Conservation (phyloP, 2,329 filamentous ascomycete genomes). For the Colletotrichum truncatum region DNA sequence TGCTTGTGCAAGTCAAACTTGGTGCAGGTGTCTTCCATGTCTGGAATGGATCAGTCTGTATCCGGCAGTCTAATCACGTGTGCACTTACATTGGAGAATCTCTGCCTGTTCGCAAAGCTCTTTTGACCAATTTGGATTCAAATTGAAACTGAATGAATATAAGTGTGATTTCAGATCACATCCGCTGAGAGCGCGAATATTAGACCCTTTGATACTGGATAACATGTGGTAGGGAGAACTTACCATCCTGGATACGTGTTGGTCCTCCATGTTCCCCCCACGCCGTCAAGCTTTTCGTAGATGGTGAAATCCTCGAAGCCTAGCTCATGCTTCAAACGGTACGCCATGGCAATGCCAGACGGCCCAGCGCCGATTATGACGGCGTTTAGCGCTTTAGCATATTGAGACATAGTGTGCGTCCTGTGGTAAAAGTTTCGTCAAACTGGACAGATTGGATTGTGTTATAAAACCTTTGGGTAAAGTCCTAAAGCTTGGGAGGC, state of each 20-base stretch:
- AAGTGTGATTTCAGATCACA: conserved; percentile 46
- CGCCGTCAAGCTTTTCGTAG: conserved; percentile 41
- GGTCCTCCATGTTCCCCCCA: conserved; percentile 41
- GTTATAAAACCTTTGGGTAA: too few species aligned
- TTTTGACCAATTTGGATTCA: conserved; percentile 49
- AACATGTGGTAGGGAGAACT: conserved; percentile 4
- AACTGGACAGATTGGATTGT: too few species aligned
- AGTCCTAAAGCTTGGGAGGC: too few species aligned
- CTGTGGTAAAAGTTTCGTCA: too few species aligned
- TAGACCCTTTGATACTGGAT: neutral
- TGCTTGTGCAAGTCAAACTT: conserved; percentile 36
- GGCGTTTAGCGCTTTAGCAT: neutral
- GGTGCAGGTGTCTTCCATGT: conserved; percentile 31
- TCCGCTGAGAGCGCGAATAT: conserved; percentile 23
- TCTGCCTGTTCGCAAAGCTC: conserved; percentile 44
- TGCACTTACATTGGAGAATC: conserved; percentile 40
- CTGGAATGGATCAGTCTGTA: conserved; percentile 8
- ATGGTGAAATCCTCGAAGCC: conserved; percentile 40
- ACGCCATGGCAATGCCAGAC: conserved; percentile 1
- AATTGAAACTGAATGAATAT: conserved; percentile 52
- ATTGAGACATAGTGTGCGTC: neutral
- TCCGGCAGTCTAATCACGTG: too few species aligned
- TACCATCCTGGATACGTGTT: conserved; percentile 43
- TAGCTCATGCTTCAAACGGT: conserved; percentile 34
- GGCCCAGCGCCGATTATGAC: conserved; percentile 11